A percentile compares a stretch with the other conserved stretches of the same genome.
phyloP scores from a whole-genome alignment of 495 filamentous ascomycete species.

The Tuber indicum region DNA sequence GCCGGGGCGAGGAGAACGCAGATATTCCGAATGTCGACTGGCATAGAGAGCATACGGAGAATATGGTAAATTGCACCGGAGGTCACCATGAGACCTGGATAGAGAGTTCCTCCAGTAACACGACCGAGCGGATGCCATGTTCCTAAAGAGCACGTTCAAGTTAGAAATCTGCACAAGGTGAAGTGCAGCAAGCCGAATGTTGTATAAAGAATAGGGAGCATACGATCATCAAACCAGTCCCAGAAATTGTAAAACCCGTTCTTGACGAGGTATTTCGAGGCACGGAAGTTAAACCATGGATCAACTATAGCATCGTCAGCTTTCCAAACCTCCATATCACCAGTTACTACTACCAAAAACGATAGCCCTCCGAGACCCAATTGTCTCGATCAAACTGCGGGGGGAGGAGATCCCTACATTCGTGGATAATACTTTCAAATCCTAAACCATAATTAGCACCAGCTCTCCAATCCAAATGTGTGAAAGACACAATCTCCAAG shows the following conservation, averaged over 20 bases:
- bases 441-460: slow-evolving; percentile 49
- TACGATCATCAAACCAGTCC: slow-evolving; percentile 99
- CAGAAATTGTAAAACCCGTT: slow-evolving; percentile 98
- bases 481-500: slow-evolving; percentile 8
- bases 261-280: slow-evolving; percentile 92
- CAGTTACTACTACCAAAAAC: slow-evolving; percentile 39
- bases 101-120: slow-evolving; percentile 96
- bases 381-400: slow-evolving; percentile 4
- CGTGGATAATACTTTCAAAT: slow-evolving; percentile 99
- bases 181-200: background rate
- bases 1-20: slow-evolving; percentile 94
- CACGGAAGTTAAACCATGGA: slow-evolving; percentile 99
- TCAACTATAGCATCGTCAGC: slow-evolving; percentile 60
- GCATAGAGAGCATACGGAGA: slow-evolving; percentile 82
- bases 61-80: slow-evolving; percentile 94
- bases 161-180: slow-evolving; percentile 28
- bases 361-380: slow-evolving; percentile 10
- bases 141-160: slow-evolving; percentile 47
- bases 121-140: slow-evolving; percentile 99
- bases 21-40: slow-evolving; percentile 97
- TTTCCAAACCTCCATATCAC: slow-evolving; percentile 31
- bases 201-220: slow-evolving; percentile 33
- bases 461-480: slow-evolving; percentile 6
- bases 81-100: slow-evolving; percentile 98
- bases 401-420: slow-evolving; percentile 62